These are phyloP conservation scores for Moesziomyces sp. DNA, from an alignment of 1,284 basidiomycete species.

Conservation along the genomic window DNA sequence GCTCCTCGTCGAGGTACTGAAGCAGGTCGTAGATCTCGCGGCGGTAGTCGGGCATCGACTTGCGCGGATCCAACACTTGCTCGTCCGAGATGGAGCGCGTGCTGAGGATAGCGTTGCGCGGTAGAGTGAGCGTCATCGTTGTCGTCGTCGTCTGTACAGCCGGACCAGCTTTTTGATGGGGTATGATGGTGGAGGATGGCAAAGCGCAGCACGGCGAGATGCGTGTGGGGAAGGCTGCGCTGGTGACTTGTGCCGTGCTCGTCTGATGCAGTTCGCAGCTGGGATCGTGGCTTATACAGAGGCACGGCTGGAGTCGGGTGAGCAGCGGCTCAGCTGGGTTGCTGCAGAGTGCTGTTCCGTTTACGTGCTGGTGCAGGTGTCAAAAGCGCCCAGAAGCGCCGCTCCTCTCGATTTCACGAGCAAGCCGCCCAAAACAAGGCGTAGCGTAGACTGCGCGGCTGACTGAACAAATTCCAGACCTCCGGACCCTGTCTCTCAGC, in stretches of 20 bases:
- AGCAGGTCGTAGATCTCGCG: conserved; percentile 47
- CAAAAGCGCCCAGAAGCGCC: background rate
- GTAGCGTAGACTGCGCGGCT: background rate
- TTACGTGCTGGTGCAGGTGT: background rate
- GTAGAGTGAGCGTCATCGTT: background rate
- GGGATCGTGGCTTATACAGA: too few species aligned
- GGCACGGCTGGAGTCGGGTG: too few species aligned
- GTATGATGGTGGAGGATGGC: background rate
- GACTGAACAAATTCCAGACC: too few species aligned
- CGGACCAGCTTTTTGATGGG: background rate
- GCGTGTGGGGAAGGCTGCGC: background rate
- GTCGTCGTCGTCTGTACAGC: background rate
- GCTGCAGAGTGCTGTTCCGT: background rate
- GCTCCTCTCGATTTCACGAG: background rate
- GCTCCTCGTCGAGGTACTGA: conserved; percentile 45
- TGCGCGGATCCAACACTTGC: conserved; percentile 35
- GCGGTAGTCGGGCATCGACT: conserved; percentile 42
- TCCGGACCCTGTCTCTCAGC: too few species aligned
- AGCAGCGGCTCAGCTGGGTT: background rate
- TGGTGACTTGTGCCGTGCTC: background rate
- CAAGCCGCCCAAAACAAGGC: background rate
- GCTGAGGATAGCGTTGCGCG: background rate
- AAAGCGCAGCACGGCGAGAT: background rate
- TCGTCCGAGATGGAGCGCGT: conserved; percentile 13
- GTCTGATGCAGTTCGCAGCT: background rate